Conservation (phyloP, 441 rosid species). For the Kokia cookei region DNA sequence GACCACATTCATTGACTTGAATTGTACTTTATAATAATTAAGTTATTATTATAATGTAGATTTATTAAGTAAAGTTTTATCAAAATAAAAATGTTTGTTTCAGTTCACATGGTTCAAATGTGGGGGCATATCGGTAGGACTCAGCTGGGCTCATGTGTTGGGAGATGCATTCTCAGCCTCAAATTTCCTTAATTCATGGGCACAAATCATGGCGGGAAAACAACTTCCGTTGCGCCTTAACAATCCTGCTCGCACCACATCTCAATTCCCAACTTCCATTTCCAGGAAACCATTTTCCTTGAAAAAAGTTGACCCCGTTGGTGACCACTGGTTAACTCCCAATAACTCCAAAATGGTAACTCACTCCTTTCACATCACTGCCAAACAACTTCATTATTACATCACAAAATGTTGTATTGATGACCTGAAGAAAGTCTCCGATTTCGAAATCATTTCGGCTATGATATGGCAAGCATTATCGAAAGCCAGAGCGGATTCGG, state of each 20-base stretch:
- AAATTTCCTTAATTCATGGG: conserved; percentile 43
- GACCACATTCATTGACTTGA: too few relatives aligned
- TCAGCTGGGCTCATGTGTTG: conserved; percentile 68
- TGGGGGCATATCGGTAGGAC: conserved; percentile 57
- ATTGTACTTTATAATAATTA: too few relatives aligned
- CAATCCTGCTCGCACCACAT: background rate
- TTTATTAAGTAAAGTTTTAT: too few relatives aligned
- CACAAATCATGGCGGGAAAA: conserved; percentile 21
- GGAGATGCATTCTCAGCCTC: conserved; percentile 57
- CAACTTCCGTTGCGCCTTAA: background rate
- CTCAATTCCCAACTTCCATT: background rate
- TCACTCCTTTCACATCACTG: conserved; percentile 19
- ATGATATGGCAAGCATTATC: conserved; percentile 48
- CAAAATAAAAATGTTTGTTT: too few relatives aligned
- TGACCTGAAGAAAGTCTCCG: background rate
- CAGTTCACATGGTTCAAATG: conserved; percentile 65
- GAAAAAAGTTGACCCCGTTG: conserved; percentile 38
- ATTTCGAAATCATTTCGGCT: conserved; percentile 39
- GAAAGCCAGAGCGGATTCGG: conserved; percentile 28
- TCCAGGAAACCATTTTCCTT: conserved; percentile 18
- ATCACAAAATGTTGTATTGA: conserved; percentile 9
- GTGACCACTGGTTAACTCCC: conserved; percentile 39
- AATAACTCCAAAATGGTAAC: conserved; percentile 30
- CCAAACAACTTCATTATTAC: conserved; percentile 21
- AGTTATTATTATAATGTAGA: too few relatives aligned